phyloP scores from a whole-genome alignment of 192 early-diverging fungal species.

The Entomortierella chlamydospora region DNA sequence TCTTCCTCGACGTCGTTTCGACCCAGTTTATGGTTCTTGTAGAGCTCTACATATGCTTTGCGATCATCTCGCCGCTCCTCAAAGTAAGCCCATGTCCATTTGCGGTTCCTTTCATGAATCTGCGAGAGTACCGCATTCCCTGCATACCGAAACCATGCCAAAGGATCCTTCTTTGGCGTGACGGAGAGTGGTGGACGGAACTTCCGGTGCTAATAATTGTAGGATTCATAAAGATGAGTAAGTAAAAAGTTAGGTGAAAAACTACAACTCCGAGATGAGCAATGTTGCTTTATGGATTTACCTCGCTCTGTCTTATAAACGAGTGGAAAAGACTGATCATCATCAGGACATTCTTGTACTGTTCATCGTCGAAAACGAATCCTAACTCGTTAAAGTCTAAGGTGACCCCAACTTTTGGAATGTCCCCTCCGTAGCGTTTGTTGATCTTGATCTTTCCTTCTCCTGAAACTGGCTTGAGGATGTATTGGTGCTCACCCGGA shows the following conservation, averaged over 20 bases:
- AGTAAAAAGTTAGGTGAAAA: background rate
- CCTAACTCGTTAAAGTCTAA: constrained; percentile 93
- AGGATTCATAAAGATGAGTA: background rate
- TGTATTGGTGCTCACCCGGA: constrained; percentile 79
- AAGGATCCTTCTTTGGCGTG: constrained; percentile 85
- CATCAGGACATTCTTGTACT: constrained; percentile 84
- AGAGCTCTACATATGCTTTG: constrained; percentile 78
- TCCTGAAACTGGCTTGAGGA: constrained; percentile 93
- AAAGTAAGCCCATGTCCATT: constrained; percentile 88
- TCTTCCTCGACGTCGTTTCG: constrained; percentile 61
- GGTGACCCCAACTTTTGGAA: constrained; percentile 71
- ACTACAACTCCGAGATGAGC: background rate
- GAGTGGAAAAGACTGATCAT: constrained; percentile 88
- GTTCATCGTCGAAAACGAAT: constrained; percentile 90
- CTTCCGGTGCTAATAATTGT: constrained; percentile 74
- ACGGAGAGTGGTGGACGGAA: constrained; percentile 85
- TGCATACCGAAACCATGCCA: constrained; percentile 86
- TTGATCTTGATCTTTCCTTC: constrained; percentile 82
- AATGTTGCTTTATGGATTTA: constrained; percentile 8
- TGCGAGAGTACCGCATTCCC: constrained; percentile 83
- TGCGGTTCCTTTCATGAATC: constrained; percentile 86
- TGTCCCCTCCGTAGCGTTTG: constrained; percentile 69
- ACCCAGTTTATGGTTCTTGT: constrained; percentile 69
- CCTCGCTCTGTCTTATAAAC: constrained; percentile 80
- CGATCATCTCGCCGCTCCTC: constrained; percentile 87